Percentiles rank a stretch among this genome's conserved stretches.
Evolutionary conservation across 2,329 filamentous ascomycete genomes (phyloP).

Genomic region (Claviceps pusilla): DNA sequence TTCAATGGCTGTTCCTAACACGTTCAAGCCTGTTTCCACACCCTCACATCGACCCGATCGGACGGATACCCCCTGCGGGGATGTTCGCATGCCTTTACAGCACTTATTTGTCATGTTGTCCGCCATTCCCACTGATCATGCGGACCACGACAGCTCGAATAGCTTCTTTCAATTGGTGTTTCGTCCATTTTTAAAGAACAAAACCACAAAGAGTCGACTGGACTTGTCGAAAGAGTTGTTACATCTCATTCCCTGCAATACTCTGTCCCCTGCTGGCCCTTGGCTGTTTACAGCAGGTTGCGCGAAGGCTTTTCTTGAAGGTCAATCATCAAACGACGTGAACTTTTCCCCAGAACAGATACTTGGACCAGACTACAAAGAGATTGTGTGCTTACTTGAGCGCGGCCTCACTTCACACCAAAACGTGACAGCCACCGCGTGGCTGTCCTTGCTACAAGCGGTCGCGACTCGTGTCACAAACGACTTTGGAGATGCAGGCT

Average conservation of each 20-base stretch:
- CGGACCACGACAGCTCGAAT: constrained; percentile 31
- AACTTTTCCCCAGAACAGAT: constrained; percentile 23
- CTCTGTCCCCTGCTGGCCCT: constrained; percentile 30
- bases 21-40: constrained; percentile 47
- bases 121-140: constrained; percentile 29
- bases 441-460: constrained; percentile 40
- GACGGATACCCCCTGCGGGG: constrained; percentile 32
- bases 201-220: constrained; percentile 26
- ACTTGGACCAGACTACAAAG: constrained; percentile 54
- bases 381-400: constrained; percentile 52
- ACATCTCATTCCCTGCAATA: constrained; percentile 30
- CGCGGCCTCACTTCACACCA: constrained; percentile 38
- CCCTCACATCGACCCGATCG: constrained; percentile 48
- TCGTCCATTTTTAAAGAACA: constrained; percentile 42
- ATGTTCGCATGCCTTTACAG: constrained; percentile 45
- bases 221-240: constrained; percentile 38
- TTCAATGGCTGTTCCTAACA: constrained; percentile 34
- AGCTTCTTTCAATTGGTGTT: constrained; percentile 37
- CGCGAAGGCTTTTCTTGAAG: constrained; percentile 28
- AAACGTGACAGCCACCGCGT: constrained; percentile 30
- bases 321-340: background rate
- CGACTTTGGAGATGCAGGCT: constrained; percentile 53
- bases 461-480: constrained; percentile 41
- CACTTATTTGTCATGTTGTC: constrained; percentile 51
- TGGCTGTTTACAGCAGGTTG: constrained; percentile 38